Evolutionary conservation across 2,329 filamentous ascomycete genomes (phyloP), one percentile per base, ranked within the genome.

Genomic region (Fusarium algeriense): DNA sequence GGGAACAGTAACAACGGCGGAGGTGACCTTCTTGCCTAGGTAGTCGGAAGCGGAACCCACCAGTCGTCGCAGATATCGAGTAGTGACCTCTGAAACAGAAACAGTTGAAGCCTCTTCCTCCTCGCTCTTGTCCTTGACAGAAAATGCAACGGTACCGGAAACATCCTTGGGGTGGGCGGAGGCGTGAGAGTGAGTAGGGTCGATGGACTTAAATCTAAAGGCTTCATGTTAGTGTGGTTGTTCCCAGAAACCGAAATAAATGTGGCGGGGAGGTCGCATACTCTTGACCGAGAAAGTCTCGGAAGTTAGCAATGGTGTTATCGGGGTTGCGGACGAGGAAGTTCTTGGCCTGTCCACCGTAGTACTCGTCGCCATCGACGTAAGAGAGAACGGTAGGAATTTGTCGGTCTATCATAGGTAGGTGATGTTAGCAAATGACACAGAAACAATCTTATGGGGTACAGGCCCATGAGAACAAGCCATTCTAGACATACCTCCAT

Each of bases 311-410:
- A 79, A 98, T 89, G 26, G 96, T 98, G 87, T 98, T 98, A 81
- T 90, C 89, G 73, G 94, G 88, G 83, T 99, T 98, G 79, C 96
- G 92, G 75, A 98, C 88, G 64, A 98, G 89, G 85, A 98, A 95
- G 73, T 89, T 87, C 88, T 98, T 99, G 78, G 95, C 96, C 84
- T 99, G 95, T 73, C 93, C 91, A 78, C 96, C 96, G 79, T 97
- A 95, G 84, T 97, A 98, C 85, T 99, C 95, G 80, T 99, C 96
- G 74, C 95, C 96, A 60, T 95, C 92, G 78, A 97, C 92, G 81
- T 99, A 99, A 40, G 96, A 98, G 76, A 99, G 87, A 76, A 97
- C 90, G 45, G 94, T 93, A 73, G 96, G 96, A 74, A 99, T 99
- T 83, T 98, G 95, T 82, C 96, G 95, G 84, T 99, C 96, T 95